Evolutionary conservation across 805 yeast genomes (phyloP).

Genomic region (Ascoidea asiatica): DNA sequence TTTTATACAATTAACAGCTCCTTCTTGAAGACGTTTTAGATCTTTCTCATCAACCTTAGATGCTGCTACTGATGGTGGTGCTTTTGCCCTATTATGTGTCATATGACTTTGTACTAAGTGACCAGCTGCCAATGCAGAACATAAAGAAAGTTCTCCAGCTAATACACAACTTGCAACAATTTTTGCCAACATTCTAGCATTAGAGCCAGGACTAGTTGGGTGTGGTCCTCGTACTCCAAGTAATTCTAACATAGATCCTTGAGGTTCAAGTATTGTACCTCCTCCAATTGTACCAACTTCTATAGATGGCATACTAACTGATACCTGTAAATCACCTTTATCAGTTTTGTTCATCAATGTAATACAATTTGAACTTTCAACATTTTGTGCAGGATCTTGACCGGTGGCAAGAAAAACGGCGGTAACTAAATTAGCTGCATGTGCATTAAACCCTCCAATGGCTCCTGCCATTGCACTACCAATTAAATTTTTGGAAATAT

Average conservation of each 20-base stretch:
- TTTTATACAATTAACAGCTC: not conserved
- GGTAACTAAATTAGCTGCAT: constrained; percentile 92
- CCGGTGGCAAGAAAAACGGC: constrained; percentile 93
- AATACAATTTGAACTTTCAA: constrained; percentile 94
- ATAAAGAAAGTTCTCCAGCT: constrained; percentile 89
- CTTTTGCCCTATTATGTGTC: constrained; percentile 77
- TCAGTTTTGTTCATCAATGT: constrained; percentile 76
- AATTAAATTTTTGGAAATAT: constrained; percentile 76
- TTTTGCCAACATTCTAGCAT: constrained; percentile 86
- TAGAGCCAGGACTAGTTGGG: constrained; percentile 84
- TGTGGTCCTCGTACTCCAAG: constrained; percentile 95
- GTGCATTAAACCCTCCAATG: constrained; percentile 97
- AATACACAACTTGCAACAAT: constrained; percentile 89
- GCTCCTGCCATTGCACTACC: constrained; percentile 99
- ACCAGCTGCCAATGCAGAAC: constrained; percentile 96
- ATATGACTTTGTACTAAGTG: constrained; percentile 96
- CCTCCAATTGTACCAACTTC: constrained; percentile 99
- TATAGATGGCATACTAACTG: constrained; percentile 98
- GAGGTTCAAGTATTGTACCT: constrained; percentile 96
- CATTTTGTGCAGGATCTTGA: constrained; percentile 99
- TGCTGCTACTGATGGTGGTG: constrained; percentile 23
- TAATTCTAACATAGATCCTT: constrained; percentile 88
- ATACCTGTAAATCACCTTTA: constrained; percentile 71
- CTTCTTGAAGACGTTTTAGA: not conserved
- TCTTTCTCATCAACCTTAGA: not conserved